Percentiles rank a stretch among this genome's conserved stretches.
phyloP scores from a whole-genome alignment of 768 basidiomycete species.

The Amanita rubescens region DNA sequence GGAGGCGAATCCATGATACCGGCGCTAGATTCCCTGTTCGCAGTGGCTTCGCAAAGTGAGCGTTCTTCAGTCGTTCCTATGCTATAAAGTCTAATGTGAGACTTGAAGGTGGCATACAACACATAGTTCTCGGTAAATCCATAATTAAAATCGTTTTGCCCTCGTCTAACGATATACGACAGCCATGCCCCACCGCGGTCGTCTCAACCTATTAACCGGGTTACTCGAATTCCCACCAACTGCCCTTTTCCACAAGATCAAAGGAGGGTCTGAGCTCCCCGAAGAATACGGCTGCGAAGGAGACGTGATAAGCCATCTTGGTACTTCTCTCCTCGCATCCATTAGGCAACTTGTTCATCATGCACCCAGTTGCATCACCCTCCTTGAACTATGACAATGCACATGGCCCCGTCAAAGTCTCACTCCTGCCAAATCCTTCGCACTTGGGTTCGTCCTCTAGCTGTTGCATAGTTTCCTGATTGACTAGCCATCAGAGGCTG shows the following conservation, averaged over 20 bases:
- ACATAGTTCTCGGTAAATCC: conserved; percentile 51
- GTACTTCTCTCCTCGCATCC: conserved; percentile 24
- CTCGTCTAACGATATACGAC: background rate
- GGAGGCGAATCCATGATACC: conserved; percentile 94
- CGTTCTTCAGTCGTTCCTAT: background rate
- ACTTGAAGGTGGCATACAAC: conserved; percentile 38
- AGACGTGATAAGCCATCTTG: conserved; percentile 82
- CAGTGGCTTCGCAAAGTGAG: conserved; percentile 51
- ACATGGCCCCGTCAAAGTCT: conserved; percentile 52
- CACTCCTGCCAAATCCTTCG: conserved; percentile 74
- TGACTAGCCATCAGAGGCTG: conserved; percentile 51
- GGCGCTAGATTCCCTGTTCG: conserved; percentile 73
- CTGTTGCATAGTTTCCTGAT: background rate
- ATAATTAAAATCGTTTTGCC: background rate
- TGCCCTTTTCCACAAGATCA: conserved; percentile 82
- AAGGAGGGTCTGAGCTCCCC: conserved; percentile 66
- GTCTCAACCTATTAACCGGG: conserved; percentile 79
- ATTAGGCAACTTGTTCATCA: background rate
- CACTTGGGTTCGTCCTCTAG: conserved; percentile 48
- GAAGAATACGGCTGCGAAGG: conserved; percentile 63
- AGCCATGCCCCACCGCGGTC: conserved; percentile 85
- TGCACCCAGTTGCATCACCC: conserved; percentile 53
- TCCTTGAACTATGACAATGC: conserved; percentile 49
- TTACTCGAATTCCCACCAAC: conserved; percentile 60
- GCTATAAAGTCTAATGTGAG: background rate